Evolutionary conservation across 805 yeast genomes (phyloP), one percentile per base, ranked within the genome.

Genomic region (Cyberlindnera petersonii): DNA sequence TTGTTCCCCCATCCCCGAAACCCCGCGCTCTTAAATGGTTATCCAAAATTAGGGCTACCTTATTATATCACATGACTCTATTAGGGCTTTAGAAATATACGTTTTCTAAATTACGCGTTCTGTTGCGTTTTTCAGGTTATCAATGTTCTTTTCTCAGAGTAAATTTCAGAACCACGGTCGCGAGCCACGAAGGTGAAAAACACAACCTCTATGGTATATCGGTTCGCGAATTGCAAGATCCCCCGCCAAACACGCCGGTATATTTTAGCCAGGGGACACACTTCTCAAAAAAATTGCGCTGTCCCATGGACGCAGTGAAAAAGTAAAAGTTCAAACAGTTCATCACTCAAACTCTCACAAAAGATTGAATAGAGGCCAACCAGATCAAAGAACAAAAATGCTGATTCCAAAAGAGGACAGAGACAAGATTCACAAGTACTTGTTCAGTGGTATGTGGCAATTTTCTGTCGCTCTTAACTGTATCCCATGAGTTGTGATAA

Each of bases 371-470:
- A 23, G 27, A 34, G 37, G 44, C 26, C 29, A 39, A 37, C 43
- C 40, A 43, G 44, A 39, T 42, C 43, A 49, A 43, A 37, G 52
- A 33, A 37, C 56, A 55, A 49, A n/a, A 68, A 93, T 93, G 99
- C 82, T 93, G 79, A 93, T 93, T 82, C 98, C 99, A 77, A 93
- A 86, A 79, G 95, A 87, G 75, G 98, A 93, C 74, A 89, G 99
- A 84, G 87, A 86, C 79, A 86, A 86, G 89, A 93, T 93, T 74
- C 96, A 88, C 94, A 86, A 82, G 74, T 84, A 89, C 86, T 93
- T 93, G 76, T 93, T 89, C 86, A 89, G 88, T 76, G 94, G 94
- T 85, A 82, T 71, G 93, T 82, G 46, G 30, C 35, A 24, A 16
- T 10, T 6, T n/a, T 9, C 21, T n/a, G 14, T n/a, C 21, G 31